Percentiles rank a stretch among this genome's conserved stretches.
phyloP scores from a whole-genome alignment of 2,329 filamentous ascomycete genomes.

The Lachnellula subtilissima region DNA sequence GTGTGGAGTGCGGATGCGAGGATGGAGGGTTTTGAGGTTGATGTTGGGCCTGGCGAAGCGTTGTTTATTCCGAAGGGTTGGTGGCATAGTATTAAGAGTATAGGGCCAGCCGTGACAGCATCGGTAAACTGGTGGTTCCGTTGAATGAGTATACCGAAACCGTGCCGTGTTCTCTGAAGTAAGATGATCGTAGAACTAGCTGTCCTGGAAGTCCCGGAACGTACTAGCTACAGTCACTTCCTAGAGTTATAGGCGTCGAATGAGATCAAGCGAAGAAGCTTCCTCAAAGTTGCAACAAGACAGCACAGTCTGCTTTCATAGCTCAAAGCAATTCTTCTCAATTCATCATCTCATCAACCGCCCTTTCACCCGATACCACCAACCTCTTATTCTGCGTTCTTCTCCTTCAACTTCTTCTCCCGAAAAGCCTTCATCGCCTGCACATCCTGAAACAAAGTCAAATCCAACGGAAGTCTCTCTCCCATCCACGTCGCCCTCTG shows the following conservation, averaged over 20 bases:
- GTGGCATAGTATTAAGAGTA: conserved; percentile 79
- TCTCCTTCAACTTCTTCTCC: background rate
- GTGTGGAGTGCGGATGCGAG: conserved; percentile 56
- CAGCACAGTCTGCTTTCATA: too few species aligned
- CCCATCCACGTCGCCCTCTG: conserved; percentile 71
- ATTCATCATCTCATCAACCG: too few species aligned
- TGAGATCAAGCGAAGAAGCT: background rate
- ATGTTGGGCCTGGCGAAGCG: conserved; percentile 60
- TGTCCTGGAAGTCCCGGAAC: background rate
- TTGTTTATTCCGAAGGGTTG: conserved; percentile 77
- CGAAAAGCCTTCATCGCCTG: background rate
- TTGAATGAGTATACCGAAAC: conserved; percentile 6
- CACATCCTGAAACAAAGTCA: conserved; percentile 41
- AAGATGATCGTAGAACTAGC: background rate
- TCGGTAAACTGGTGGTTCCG: conserved; percentile 54
- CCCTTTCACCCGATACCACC: too few species aligned
- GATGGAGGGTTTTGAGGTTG: conserved; percentile 32
- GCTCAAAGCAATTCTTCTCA: background rate
- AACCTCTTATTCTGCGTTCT: background rate
- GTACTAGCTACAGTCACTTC: background rate
- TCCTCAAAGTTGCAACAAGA: too few species aligned
- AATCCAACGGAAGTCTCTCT: conserved; percentile 57
- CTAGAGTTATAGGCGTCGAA: too few species aligned
- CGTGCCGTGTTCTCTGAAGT: background rate
- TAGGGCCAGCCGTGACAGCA: conserved; percentile 39